Base-by-base conservation (phyloP, 441 rosid species). In the Iberis amara region DNA sequence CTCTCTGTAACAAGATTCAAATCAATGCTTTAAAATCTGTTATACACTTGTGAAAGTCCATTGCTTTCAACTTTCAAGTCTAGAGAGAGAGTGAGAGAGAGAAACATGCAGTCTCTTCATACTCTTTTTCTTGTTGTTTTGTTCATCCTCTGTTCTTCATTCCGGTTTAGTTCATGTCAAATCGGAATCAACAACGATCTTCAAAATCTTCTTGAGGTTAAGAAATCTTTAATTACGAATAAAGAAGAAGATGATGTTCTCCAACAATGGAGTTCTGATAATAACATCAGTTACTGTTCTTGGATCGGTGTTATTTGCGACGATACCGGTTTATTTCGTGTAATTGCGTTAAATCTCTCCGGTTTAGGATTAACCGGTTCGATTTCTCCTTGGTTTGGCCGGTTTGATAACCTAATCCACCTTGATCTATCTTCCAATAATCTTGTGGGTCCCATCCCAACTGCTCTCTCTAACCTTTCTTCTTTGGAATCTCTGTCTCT, bases 391-490 rank as follows among this genome's bases (percentile, higher is more conserved):
- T 64, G 74, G 11, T 68, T 86, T 28, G 82, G 85, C 40, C 79
- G 73, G 43, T 66, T 86, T 21, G 62, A 37, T 13, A 73, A 76
- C 78, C 85, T 89, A 58, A 62, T 76, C 81, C 88, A 83, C 71
- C 95, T 89, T 57, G 97, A 89, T 74, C 95, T 86, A 49, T 89
- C 95, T 36, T 76, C 85, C 52, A 89, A 89, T 69, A 53, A 55
- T 64, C 82, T 89, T 24, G 61, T 61, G 65, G 95, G 97, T 23
- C 82, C 90, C 75, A 79, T 89, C 55, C 90, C 97, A 79, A 69
- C 94, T 23, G 59, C 77, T 61, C 80, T 86, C 52, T 82, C 90
- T 13, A 75, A 77, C 70, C 94, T 89, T 52, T 52, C 83, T 41
- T 76, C 79, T 1, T 65, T 89, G 71, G 83, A 86, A 66, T 81